A percentile compares a stretch with the other conserved stretches of the same genome.
These are phyloP conservation scores for Chrysopogon serrulatus DNA, from an alignment of 176 grass and related monocot genomes.

Conservation along the genomic window DNA sequence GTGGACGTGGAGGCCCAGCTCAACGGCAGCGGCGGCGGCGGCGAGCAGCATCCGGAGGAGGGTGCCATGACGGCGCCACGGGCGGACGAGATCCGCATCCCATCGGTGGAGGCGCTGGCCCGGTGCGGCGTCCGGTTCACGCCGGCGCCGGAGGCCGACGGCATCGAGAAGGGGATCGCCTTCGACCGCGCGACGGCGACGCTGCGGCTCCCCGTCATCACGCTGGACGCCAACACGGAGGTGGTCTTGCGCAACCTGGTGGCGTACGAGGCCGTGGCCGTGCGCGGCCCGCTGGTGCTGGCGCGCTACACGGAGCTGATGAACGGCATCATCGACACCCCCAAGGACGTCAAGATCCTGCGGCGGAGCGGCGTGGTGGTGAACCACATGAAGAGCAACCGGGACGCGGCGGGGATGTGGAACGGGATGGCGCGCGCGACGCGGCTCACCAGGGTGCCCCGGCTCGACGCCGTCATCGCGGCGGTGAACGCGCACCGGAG, in stretches of 20 bases:
- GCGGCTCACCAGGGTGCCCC: constrained; percentile 47
- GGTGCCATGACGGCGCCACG: not conserved
- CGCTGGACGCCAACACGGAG: constrained; percentile 25
- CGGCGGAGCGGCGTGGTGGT: constrained; percentile 35
- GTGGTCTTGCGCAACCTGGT: constrained; percentile 64
- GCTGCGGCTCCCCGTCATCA: constrained; percentile 13
- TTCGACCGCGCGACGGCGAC: not conserved
- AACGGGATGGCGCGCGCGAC: constrained; percentile 57
- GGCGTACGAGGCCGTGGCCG: constrained; percentile 49
- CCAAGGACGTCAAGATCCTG: constrained; percentile 52
- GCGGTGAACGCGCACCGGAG: constrained; percentile 55
- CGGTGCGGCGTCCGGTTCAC: not conserved
- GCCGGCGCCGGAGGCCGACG: constrained; percentile 30
- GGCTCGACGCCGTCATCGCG: constrained; percentile 43
- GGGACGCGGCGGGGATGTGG: constrained; percentile 50
- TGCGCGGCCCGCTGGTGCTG: constrained; percentile 49
- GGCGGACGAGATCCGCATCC: not conserved
- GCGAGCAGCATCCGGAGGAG: not conserved
- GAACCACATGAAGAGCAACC: constrained; percentile 63
- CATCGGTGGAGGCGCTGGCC: not conserved
- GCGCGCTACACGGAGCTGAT: constrained; percentile 66
- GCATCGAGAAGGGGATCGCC: not conserved
- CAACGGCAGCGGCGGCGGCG: not conserved
- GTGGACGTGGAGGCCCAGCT: not conserved
- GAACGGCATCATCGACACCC: constrained; percentile 70